phyloP scores from a whole-genome alignment of 768 basidiomycete genomes.

The Suillus ampliporus region DNA sequence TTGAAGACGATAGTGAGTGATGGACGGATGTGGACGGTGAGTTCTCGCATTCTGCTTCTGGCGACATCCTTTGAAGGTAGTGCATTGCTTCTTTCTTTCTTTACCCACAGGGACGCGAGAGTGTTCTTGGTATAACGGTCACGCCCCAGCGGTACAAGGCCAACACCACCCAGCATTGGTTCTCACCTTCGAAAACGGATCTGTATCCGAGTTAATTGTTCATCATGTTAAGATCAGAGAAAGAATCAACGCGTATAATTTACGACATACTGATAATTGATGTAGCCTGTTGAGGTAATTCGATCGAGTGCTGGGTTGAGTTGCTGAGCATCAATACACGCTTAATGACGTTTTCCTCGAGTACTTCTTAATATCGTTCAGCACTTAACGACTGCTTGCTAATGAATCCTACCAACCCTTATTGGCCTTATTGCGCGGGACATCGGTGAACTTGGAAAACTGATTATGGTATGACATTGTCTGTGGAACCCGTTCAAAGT shows the following conservation, averaged over 20 bases:
- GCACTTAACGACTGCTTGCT: neutral
- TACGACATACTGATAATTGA: neutral
- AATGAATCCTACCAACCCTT: neutral
- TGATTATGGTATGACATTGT: neutral
- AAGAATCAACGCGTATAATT: neutral
- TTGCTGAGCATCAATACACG: neutral
- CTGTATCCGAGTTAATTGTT: neutral
- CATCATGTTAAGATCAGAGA: neutral
- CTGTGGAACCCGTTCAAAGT: neutral
- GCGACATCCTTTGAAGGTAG: neutral
- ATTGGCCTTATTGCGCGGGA: neutral
- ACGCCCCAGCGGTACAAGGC: slow-evolving; percentile 1
- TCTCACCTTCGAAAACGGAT: neutral
- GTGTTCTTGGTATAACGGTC: neutral
- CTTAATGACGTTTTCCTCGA: neutral
- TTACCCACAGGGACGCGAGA: neutral
- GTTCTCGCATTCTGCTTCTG: slow-evolving; percentile 26
- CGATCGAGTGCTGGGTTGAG: neutral
- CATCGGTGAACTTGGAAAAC: neutral
- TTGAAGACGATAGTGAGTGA: slow-evolving; percentile 55
- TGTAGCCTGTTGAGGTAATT: neutral
- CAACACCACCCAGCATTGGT: slow-evolving; percentile 5
- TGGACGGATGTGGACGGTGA: slow-evolving; percentile 60
- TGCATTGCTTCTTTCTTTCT: neutral
- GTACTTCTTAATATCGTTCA: neutral